A percentile compares a stretch with the other conserved stretches of the same genome.
Conservation (phyloP, 345 rosid species). For the Syzygium oleosum region DNA sequence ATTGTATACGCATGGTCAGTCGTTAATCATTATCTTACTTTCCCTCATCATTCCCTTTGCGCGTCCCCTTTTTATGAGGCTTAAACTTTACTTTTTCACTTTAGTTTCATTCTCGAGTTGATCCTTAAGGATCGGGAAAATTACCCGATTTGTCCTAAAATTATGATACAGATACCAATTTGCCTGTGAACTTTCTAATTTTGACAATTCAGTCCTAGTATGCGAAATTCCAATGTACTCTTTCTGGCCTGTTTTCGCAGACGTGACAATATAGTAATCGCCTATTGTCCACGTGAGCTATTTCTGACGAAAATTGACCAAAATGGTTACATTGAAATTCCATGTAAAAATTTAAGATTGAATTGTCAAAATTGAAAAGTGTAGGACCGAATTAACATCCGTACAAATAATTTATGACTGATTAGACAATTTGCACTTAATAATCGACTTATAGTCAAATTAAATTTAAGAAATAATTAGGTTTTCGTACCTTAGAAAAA, state of each 20-base stretch:
- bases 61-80: background rate
- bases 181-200: background rate
- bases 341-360: background rate
- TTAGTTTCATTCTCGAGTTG: background rate
- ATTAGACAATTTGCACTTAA: background rate
- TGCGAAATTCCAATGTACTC: background rate
- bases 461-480: background rate
- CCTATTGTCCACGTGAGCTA: rapidly evolving
- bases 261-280: no score
- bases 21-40: background rate
- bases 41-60: background rate
- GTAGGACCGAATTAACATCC: rapidly evolving
- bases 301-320: background rate
- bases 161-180: background rate
- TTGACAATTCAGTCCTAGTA: background rate
- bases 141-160: background rate
- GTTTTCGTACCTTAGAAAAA: background rate
- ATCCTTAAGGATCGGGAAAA: background rate
- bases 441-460: background rate
- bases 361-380: no score
- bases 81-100: background rate
- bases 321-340: rapidly evolving
- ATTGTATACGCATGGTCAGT: background rate
- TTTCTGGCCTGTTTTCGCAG: no score
- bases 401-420: background rate